Conservation (phyloP, 441 rosid genomes). For the Syzygium malaccense region DNA sequence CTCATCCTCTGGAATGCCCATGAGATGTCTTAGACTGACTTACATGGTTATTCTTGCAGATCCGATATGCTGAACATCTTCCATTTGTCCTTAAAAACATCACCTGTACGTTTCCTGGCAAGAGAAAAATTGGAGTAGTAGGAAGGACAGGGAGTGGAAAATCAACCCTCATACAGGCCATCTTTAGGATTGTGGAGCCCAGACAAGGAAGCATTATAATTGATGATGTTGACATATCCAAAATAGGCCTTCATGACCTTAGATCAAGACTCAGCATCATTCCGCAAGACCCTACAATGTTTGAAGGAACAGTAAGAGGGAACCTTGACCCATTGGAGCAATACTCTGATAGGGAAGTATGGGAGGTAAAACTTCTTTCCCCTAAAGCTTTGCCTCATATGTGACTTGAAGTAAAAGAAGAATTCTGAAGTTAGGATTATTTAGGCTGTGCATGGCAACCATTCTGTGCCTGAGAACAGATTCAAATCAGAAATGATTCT, state of each 20-base stretch:
- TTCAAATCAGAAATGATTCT: too few species aligned
- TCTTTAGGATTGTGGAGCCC: conserved; percentile 85
- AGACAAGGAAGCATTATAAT: conserved; percentile 78
- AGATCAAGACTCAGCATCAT: conserved; percentile 87
- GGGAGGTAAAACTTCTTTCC: conserved; percentile 55
- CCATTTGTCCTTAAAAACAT: conserved; percentile 78
- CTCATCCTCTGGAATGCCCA: neutral
- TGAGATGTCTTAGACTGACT: neutral
- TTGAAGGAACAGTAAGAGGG: conserved; percentile 81
- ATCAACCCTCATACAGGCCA: conserved; percentile 84
- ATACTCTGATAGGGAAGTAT: conserved; percentile 55
- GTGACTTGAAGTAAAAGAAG: neutral
- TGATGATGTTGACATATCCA: conserved; percentile 69
- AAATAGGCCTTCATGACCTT: conserved; percentile 84
- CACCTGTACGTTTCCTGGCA: conserved; percentile 74
- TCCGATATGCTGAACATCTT: conserved; percentile 87
- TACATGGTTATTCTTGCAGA: conserved; percentile 25
- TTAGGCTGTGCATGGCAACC: neutral
- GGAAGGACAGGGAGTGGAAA: conserved; percentile 97
- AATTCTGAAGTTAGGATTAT: neutral
- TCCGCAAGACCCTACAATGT: conserved; percentile 92
- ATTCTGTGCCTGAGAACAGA: too few species aligned
- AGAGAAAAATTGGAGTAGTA: conserved; percentile 82
- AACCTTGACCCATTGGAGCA: conserved; percentile 79
- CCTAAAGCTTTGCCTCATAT: neutral